These are phyloP conservation scores for Penicillium sp. DNA, from an alignment of 2,329 filamentous ascomycete genomes.

Conservation along the genomic window DNA sequence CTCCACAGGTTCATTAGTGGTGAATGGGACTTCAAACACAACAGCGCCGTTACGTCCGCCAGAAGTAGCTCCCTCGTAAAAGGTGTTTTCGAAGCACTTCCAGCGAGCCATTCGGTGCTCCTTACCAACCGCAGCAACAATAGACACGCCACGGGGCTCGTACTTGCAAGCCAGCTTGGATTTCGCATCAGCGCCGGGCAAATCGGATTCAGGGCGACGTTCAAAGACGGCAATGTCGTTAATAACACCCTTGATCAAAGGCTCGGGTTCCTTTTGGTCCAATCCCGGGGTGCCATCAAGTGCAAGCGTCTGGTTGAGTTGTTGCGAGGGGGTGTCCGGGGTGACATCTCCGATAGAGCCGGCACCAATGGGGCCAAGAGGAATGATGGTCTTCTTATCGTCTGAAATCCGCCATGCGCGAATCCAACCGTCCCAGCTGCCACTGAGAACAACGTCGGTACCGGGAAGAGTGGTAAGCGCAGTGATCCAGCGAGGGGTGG, in stretches of 20 bases:
- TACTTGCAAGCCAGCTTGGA: conserved; percentile 43
- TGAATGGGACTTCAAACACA: conserved; percentile 75
- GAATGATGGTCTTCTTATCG: conserved; percentile 77
- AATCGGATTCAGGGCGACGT: conserved; percentile 55
- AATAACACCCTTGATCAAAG: conserved; percentile 70
- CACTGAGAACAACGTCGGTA: conserved; percentile 84
- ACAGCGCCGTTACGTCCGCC: conserved; percentile 78
- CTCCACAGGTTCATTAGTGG: conserved; percentile 19
- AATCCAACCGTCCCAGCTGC: conserved; percentile 91
- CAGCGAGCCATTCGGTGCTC: conserved; percentile 85
- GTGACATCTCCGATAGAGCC: conserved; percentile 15
- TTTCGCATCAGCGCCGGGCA: conserved; percentile 20
- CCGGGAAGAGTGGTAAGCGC: conserved; percentile 84
- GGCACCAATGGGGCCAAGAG: conserved; percentile 66
- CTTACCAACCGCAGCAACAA: conserved; percentile 83
- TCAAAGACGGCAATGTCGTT: conserved; percentile 90
- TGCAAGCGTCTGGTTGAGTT: conserved; percentile 37
- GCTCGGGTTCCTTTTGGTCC: conserved; percentile 22
- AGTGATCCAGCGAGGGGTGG: conserved; percentile 82
- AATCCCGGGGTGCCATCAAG: conserved; percentile 29
- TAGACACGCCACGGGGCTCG: conserved; percentile 64
- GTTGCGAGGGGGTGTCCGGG: conserved; percentile 34
- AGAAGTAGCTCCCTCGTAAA: conserved; percentile 32
- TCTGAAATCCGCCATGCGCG: conserved; percentile 82
- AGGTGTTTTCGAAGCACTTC: conserved; percentile 55